Conservation (phyloP, 768 basidiomycete genomes). For the Serendipita sp. region DNA sequence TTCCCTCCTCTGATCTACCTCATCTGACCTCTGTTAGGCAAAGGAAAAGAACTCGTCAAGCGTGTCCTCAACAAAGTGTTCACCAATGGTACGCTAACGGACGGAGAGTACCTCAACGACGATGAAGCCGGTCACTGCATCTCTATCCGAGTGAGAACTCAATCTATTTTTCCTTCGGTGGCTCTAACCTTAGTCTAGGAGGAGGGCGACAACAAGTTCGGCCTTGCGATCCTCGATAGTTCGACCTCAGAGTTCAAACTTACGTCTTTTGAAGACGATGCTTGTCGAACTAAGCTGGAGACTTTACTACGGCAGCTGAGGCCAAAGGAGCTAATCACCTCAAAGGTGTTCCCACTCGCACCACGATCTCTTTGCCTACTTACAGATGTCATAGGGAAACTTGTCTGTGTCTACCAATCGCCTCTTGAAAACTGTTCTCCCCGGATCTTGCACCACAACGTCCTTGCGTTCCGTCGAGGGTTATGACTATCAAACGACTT, state of each 20-base stretch:
- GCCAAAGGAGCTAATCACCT: slow-evolving; percentile 81
- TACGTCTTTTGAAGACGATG: slow-evolving; percentile 79
- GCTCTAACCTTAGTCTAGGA: slow-evolving; percentile 25
- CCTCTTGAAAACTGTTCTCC: slow-evolving; percentile 65
- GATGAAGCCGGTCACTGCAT: slow-evolving; percentile 95
- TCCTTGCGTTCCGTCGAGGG: slow-evolving; percentile 73
- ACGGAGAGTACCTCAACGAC: slow-evolving; percentile 72
- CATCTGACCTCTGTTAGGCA: not conserved
- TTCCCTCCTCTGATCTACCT: slow-evolving; percentile 15
- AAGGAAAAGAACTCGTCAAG: slow-evolving; percentile 10
- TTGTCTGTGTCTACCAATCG: slow-evolving; percentile 71
- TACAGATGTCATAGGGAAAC: slow-evolving; percentile 50
- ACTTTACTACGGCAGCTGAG: slow-evolving; percentile 83
- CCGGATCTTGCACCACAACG: slow-evolving; percentile 77
- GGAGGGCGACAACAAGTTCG: slow-evolving; percentile 43
- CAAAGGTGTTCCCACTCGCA: slow-evolving; percentile 41
- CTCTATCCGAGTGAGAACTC: slow-evolving; percentile 50
- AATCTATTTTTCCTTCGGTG: slow-evolving; percentile 20
- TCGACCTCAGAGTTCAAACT: slow-evolving; percentile 91
- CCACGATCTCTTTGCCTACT: not conserved
- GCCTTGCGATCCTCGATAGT: slow-evolving; percentile 83
- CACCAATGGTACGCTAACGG: slow-evolving; percentile 91
- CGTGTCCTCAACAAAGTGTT: slow-evolving; percentile 87
- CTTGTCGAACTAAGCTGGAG: slow-evolving; percentile 83
- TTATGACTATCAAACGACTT: slow-evolving; percentile 52